These are phyloP conservation scores for Paraurostyla sp. DNA, from an alignment of 73 alveolate genomes.

Conservation along the genomic window DNA sequence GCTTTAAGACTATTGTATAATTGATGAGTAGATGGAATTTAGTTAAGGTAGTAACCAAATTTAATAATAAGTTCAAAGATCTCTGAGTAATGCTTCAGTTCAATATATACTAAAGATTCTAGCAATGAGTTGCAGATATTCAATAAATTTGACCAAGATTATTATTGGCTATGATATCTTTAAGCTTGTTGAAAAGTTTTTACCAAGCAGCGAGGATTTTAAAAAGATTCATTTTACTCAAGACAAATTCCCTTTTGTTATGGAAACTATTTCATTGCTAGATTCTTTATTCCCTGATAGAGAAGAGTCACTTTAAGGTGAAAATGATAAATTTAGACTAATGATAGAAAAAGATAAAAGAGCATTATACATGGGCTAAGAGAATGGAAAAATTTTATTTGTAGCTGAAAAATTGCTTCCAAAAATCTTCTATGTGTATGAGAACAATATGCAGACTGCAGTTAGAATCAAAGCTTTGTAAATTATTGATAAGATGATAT, in stretches of 20 bases:
- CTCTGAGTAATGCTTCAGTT: slow-evolving; percentile 9
- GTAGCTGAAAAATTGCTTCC: slow-evolving; percentile 73
- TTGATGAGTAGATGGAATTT: neutral
- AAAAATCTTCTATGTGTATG: slow-evolving; percentile 60
- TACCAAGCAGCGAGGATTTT: slow-evolving; percentile 17
- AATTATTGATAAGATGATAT: slow-evolving; percentile 61
- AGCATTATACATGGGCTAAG: neutral
- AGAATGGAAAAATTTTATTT: slow-evolving; percentile 2
- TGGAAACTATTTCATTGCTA: neutral
- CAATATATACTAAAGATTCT: slow-evolving; percentile 5
- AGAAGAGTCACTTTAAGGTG: slow-evolving; percentile 36
- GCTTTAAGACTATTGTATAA: slow-evolving; percentile 21
- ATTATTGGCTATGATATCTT: slow-evolving; percentile 25
- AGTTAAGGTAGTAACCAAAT: neutral
- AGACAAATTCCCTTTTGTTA: slow-evolving; percentile 50
- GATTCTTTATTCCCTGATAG: slow-evolving; percentile 48
- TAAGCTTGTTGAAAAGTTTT: neutral
- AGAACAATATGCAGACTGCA: slow-evolving; percentile 19
- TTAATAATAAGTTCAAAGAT: neutral
- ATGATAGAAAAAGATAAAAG: slow-evolving; percentile 1
- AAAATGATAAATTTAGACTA: slow-evolving; percentile 32
- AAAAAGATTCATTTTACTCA: neutral
- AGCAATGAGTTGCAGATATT: neutral
- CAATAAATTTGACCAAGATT: slow-evolving; percentile 20
- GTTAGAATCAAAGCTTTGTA: slow-evolving; percentile 49